Evolutionary conservation across 2,329 filamentous ascomycete species (phyloP).

Genomic region (Berkeleyomyces basicola): DNA sequence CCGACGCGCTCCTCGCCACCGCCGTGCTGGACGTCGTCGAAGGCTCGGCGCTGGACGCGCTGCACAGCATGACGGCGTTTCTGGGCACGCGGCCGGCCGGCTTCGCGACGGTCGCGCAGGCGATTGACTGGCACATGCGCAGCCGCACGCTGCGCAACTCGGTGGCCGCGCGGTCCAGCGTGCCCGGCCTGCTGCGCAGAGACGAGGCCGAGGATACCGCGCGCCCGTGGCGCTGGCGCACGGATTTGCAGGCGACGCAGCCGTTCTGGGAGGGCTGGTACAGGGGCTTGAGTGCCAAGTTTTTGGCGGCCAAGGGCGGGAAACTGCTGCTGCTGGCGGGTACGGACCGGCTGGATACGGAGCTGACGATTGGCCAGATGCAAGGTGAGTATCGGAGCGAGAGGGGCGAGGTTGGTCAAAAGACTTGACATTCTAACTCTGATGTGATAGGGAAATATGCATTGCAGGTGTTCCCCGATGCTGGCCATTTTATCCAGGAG

Average conservation of each 20-base stretch:
- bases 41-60: constrained; percentile 83
- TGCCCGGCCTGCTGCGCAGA: constrained; percentile 57
- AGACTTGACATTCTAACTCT: not conserved
- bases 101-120: constrained; percentile 62
- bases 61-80: constrained; percentile 88
- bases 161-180: constrained; percentile 69
- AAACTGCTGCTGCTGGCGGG: constrained; percentile 76
- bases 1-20: constrained; percentile 59
- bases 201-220: constrained; percentile 20
- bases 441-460: constrained; percentile 63
- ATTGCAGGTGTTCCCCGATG: constrained; percentile 82
- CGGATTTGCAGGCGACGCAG: constrained; percentile 66
- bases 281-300: constrained; percentile 71
- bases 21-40: constrained; percentile 91
- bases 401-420: no score
- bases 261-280: constrained; percentile 96
- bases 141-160: constrained; percentile 74
- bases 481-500: constrained; percentile 93
- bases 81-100: constrained; percentile 62
- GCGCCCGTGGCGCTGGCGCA: constrained; percentile 65
- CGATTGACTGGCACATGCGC: constrained; percentile 86
- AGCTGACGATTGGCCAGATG: constrained; percentile 93
- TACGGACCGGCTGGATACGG: constrained; percentile 78
- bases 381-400: constrained; percentile 43
- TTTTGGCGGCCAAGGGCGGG: constrained; percentile 62